Conservation (phyloP, 192 early-diverging fungal genomes). For the Backusella psychrophila region DNA sequence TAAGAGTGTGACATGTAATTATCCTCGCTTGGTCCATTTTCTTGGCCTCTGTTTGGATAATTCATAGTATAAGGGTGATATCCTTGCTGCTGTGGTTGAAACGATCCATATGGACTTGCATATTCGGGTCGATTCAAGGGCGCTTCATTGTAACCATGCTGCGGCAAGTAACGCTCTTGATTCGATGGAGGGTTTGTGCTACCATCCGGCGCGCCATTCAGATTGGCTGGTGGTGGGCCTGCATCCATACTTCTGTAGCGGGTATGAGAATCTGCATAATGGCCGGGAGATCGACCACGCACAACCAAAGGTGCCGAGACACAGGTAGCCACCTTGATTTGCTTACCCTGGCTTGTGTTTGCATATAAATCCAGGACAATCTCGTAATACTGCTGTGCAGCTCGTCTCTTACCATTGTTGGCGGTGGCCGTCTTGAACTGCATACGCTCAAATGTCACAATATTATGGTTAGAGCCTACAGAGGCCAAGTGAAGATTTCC, state of each 20-base stretch:
- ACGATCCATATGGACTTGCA: conserved; percentile 1
- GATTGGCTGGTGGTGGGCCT: background rate
- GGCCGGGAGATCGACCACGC: conserved; percentile 85
- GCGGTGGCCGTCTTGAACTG: conserved; percentile 95
- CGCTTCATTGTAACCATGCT: background rate
- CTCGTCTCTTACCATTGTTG: conserved; percentile 86
- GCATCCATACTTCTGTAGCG: conserved; percentile 28
- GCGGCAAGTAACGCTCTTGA: conserved; percentile 3
- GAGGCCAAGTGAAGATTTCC: conserved; percentile 50
- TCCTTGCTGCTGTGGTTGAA: background rate
- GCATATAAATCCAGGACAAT: conserved; percentile 73
- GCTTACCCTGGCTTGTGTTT: conserved; percentile 53
- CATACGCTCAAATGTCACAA: conserved; percentile 80
- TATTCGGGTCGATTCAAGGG: background rate
- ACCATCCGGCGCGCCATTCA: background rate
- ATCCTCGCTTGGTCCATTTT: conserved; percentile 1
- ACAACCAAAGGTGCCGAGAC: conserved; percentile 82
- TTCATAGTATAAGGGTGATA: background rate
- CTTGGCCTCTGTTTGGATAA: background rate
- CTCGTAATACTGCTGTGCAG: conserved; percentile 89
- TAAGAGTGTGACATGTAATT: conserved; percentile 10
- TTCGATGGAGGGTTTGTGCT: background rate
- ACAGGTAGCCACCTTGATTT: conserved; percentile 56
- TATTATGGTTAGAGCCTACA: conserved; percentile 44
- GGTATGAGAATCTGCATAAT: conserved; percentile 65